These are phyloP conservation scores for Laburnicola sp. DNA, from an alignment of 2,329 filamentous ascomycete genomes.

Conservation along the genomic window DNA sequence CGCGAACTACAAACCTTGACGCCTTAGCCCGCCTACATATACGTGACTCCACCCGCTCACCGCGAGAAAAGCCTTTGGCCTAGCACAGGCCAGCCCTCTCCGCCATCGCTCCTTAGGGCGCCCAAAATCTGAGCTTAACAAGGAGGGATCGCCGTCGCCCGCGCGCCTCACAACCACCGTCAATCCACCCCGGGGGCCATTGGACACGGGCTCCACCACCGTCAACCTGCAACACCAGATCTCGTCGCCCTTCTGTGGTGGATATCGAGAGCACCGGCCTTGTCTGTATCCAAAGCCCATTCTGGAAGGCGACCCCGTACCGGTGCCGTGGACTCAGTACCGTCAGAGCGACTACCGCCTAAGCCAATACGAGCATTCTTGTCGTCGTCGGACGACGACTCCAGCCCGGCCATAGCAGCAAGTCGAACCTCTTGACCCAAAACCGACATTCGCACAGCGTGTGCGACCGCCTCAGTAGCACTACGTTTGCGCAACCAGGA, in stretches of 20 bases:
- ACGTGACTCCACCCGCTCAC: slow-evolving; percentile 47
- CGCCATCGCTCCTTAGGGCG: slow-evolving; percentile 50
- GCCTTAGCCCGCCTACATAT: slow-evolving; percentile 50
- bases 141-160: slow-evolving; percentile 52
- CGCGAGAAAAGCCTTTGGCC: slow-evolving; percentile 42
- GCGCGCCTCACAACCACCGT: slow-evolving; percentile 44
- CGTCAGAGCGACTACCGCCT: slow-evolving; percentile 16
- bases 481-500: slow-evolving; percentile 54
- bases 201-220: slow-evolving; percentile 24
- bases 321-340: slow-evolving; percentile 28
- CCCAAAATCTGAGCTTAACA: slow-evolving; percentile 55
- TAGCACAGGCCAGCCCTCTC: slow-evolving; percentile 52
- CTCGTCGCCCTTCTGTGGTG: slow-evolving; percentile 34
- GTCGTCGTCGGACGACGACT: slow-evolving; percentile 30
- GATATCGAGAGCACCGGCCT: slow-evolving; percentile 20
- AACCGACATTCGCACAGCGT: slow-evolving; percentile 40
- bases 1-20: slow-evolving; percentile 47
- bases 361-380: slow-evolving; percentile 31
- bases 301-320: slow-evolving; percentile 33
- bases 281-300: slow-evolving; percentile 26
- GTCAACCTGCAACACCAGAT: slow-evolving; percentile 41
- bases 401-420: slow-evolving; percentile 35
- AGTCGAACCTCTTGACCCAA: slow-evolving; percentile 38
- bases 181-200: slow-evolving; percentile 16
- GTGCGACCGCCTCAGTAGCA: slow-evolving; percentile 47